phyloP scores from a whole-genome alignment of 306 rosid genomes.

The Quercus dentata region DNA sequence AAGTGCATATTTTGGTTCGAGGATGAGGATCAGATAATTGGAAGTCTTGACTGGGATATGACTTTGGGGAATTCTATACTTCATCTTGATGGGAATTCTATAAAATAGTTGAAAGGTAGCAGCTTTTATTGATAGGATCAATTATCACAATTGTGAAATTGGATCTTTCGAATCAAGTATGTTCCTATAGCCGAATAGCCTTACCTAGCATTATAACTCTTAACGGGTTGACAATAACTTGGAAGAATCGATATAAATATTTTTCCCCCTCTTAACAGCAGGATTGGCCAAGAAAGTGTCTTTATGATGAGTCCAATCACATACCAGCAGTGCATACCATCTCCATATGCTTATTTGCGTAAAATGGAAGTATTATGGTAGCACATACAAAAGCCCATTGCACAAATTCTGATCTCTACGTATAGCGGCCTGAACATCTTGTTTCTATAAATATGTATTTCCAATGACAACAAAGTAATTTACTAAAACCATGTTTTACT shows the following conservation, averaged over 20 bases:
- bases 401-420: conserved; percentile 3
- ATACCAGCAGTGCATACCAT: conserved; percentile 53
- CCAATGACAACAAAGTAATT: conserved; percentile 7
- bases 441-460: conserved; percentile 33
- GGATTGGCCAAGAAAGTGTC: no score
- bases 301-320: not conserved
- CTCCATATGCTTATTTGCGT: conserved; percentile 3
- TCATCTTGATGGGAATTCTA: conserved; percentile 51
- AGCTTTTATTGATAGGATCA: not conserved
- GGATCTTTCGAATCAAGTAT: not conserved
- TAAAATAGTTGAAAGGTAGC: not conserved
- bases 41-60: conserved; percentile 92
- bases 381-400: conserved; percentile 17
- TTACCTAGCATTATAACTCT: not conserved
- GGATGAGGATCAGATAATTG: conserved; percentile 86
- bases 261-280: no score
- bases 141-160: not conserved
- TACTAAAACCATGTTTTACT: not conserved
- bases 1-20: conserved; percentile 92
- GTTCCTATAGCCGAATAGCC: not conserved
- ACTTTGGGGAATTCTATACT: conserved; percentile 87
- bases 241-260: not conserved
- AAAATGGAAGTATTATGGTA: conserved; percentile 16
- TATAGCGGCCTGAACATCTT: conserved; percentile 11
- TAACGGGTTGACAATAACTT: not conserved